phyloP scores from a whole-genome alignment of 2,329 filamentous ascomycete species.

The Epichloe festucae region DNA sequence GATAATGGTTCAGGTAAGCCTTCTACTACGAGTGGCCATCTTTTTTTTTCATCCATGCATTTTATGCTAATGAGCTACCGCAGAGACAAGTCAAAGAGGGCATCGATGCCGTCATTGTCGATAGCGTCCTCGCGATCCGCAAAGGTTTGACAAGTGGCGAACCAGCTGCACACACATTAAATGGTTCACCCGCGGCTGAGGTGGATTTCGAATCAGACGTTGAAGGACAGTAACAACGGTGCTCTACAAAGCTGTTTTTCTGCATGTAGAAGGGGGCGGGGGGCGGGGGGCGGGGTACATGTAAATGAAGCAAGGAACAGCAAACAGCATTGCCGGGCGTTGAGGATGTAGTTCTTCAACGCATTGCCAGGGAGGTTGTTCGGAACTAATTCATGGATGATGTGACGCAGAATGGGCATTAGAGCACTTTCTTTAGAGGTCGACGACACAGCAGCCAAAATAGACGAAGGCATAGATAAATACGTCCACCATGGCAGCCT shows the following conservation, averaged over 20 bases:
- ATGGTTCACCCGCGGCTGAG: not conserved
- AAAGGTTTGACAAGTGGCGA: slow-evolving; percentile 58
- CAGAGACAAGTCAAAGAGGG: slow-evolving; percentile 85
- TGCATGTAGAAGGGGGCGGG: not conserved
- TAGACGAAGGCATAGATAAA: too few species aligned
- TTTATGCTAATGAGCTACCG: slow-evolving; percentile 8
- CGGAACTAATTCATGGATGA: not conserved
- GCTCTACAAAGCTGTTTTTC: not conserved
- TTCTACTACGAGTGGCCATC: not conserved
- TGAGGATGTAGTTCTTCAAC: not conserved
- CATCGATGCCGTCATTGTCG: slow-evolving; percentile 95
- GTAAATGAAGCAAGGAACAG: not conserved
- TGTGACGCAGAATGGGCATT: not conserved
- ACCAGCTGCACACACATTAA: slow-evolving; percentile 4
- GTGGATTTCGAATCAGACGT: not conserved
- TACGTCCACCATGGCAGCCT: too few species aligned
- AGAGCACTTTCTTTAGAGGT: not conserved
- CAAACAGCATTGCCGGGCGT: not conserved
- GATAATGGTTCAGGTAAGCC: slow-evolving; percentile 62
- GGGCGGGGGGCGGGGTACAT: not conserved
- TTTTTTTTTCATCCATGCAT: not conserved
- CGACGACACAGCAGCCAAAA: too few species aligned
- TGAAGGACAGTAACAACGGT: not conserved
- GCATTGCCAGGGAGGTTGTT: not conserved
- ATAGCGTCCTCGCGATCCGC: slow-evolving; percentile 83